Evolutionary conservation across 1,139 yeast genomes (phyloP), one percentile per base, ranked within the genome.

Genomic region (Geotrichum citri-aurantii): DNA sequence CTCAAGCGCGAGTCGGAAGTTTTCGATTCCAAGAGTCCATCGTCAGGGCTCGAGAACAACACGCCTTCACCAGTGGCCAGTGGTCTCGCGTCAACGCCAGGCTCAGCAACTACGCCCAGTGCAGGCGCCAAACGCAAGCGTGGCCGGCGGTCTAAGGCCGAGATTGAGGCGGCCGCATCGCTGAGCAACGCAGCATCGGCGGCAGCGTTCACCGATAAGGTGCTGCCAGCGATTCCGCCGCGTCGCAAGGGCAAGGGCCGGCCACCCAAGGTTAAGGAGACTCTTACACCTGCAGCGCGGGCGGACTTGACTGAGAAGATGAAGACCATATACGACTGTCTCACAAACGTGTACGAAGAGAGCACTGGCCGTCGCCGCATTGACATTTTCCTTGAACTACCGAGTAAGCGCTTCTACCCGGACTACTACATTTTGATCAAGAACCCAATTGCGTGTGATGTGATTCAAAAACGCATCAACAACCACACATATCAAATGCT

Each of bases 391-490:
- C 75, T 84, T 69, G 84, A 82, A 57, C 76, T 89, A 54, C 98
- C 78, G 12, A 81, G 95, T 1, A 84, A 81, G 67, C 81, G 80
- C 68, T 75, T 82, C 46, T 92, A 91, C 66, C 96, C 97, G 0
- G 97, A 91, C 70, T 92, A 92, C 71, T 92, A 88, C 71, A 80
- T 86, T 58, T 74, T 91, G 63, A 91, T 92, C 67, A 82, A 81
- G 67, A 81, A 82, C 64, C 97, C 97, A n/a, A 82, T 90, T 62
- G 93, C 96, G 0, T 79, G 91, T 63, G 91, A 86, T 62, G 68
- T 70, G 52, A 75, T 74, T 54, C 59, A 63, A 31, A 67, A 69
- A 62, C 62, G 69, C 31, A 77, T 89, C 55, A 76, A 78, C 52
- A 72, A 79, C 37, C 77, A 74, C 57, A 76, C 80, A 7, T 88